These are phyloP conservation scores for Alternaria hordeiaustralica DNA, from an alignment of 2,329 filamentous ascomycete genomes.

Conservation along the genomic window DNA sequence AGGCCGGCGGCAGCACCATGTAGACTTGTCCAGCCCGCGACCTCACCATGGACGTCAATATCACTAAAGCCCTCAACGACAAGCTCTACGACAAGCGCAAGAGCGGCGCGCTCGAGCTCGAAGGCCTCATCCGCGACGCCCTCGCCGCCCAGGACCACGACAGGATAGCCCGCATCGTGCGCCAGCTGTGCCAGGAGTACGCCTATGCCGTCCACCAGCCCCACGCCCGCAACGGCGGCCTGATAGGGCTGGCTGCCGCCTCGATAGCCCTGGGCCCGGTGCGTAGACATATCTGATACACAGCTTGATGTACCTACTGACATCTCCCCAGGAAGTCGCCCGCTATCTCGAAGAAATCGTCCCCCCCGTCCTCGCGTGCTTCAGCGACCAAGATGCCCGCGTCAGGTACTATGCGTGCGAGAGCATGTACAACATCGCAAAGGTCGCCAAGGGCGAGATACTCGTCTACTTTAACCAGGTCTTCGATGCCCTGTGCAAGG, in stretches of 20 bases:
- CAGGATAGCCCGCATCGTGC: constrained; percentile 83
- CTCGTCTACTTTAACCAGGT: constrained; percentile 98
- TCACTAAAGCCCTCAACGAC: constrained; percentile 91
- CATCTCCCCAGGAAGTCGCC: constrained; percentile 74
- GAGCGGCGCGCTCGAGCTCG: constrained; percentile 91
- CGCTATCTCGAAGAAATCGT: constrained; percentile 93
- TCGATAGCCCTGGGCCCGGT: constrained; percentile 94
- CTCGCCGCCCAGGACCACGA: constrained; percentile 78
- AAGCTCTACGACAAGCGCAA: constrained; percentile 99
- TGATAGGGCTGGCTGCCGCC: constrained; percentile 93
- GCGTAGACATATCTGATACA: constrained; percentile 51
- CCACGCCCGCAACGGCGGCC: constrained; percentile 92
- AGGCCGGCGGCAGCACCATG: constrained; percentile 28
- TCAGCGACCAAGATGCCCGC: constrained; percentile 95
- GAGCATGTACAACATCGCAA: constrained; percentile 99
- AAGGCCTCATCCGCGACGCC: constrained; percentile 86
- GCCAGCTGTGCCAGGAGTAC: constrained; percentile 96
- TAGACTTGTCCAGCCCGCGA: constrained; percentile 25
- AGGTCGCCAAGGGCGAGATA: constrained; percentile 97
- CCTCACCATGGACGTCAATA: constrained; percentile 77
- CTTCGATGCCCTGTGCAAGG: constrained; percentile 96
- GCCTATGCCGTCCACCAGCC: constrained; percentile 97
- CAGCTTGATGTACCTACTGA: constrained; percentile 17
- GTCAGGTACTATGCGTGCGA: constrained; percentile 98
- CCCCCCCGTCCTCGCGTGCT: constrained; percentile 94